phyloP scores from a whole-genome alignment of 208 protist genomes.

The Acanthamoeba sp. region DNA sequence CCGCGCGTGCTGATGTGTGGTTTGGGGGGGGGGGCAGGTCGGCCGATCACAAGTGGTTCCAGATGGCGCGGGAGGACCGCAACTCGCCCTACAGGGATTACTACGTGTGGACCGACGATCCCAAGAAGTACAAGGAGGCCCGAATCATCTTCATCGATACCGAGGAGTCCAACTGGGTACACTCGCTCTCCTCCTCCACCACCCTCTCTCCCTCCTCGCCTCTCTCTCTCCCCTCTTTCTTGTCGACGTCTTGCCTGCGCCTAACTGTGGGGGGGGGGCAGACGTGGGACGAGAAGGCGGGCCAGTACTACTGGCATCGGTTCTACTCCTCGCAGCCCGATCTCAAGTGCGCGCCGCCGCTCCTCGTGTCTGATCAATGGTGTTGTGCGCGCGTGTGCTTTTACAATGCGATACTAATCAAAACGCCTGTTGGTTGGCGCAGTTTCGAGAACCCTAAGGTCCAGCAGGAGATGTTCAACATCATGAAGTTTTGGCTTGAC shows the following conservation, averaged over 20 bases:
- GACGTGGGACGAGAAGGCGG: slow-evolving; percentile 83
- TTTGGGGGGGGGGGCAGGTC: not conserved
- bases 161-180: slow-evolving; percentile 85
- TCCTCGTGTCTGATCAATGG: too few species aligned
- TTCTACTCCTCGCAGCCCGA: slow-evolving; percentile 87
- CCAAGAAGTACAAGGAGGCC: slow-evolving; percentile 80
- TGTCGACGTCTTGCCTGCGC: not conserved
- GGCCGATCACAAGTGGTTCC: slow-evolving; percentile 87
- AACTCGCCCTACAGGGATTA: slow-evolving; percentile 85
- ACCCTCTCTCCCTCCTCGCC: too few species aligned
- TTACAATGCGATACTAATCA: too few species aligned
- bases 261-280: not conserved
- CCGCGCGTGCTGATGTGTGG: not conserved
- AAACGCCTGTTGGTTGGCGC: too few species aligned
- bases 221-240: not conserved
- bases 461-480: slow-evolving; percentile 85
- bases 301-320: slow-evolving; percentile 88
- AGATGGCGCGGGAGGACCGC: slow-evolving; percentile 77
- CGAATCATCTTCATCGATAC: slow-evolving; percentile 87
- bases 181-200: too few species aligned
- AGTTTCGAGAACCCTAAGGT: slow-evolving; percentile 88
- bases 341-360: slow-evolving; percentile 78
- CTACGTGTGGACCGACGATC: slow-evolving; percentile 86
- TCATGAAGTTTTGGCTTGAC: slow-evolving; percentile 87
- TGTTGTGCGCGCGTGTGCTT: not conserved